Evolutionary conservation across 2,329 filamentous ascomycete species (phyloP), one percentile per base, ranked within the genome.

Genomic region (Huntiella omanensis): DNA sequence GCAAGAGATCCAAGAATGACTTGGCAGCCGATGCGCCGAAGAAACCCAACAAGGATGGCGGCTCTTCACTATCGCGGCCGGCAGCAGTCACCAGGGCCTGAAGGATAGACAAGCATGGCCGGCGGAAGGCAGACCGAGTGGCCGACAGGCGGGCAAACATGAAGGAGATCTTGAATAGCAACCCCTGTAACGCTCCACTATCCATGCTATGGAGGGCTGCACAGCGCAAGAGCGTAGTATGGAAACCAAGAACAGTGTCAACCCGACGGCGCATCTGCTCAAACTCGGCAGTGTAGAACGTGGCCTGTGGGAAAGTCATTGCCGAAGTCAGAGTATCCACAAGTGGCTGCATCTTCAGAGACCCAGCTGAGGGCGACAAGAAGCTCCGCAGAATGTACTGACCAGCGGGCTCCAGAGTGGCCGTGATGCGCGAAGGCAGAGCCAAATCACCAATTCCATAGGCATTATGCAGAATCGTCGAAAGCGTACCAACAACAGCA

Each of bases 41-140:
- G 57, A 93, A 85, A 32, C 87, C 87, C 16, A 98, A 73, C n/a
- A 98, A 69, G 5, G 88, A 95, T n/a, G 85, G 83, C 1, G 87
- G 85, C 54, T 95, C 86, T 50, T 74, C 74, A 17, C 78, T 75
- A 3, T 36, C 7, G 22, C 40, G 35, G 13, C 45, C 49, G 17
- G 81, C 79, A 52, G 73, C 78, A 38, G 77, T 68, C 22, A 94
- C 76, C 13, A 94, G 63, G 8, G 77, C 73, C 50, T 86, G 77
- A 5, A 94, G 65, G 2, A 95, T 64, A 19, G 70, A 67, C 32
- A 87, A 69, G 1, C 81, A 73, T 2, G 78, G 70, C 11, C 69
- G 65, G 54, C 73, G 76, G 59, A 83, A 85, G 5, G 63, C 60
- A 50, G 82, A 75, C 51, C 78, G 73, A 1, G 73, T 69, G 2